Evolutionary conservation across 2,329 filamentous ascomycete genomes (phyloP), one percentile per base, ranked within the genome.

Genomic region (Pseudogymnoascus sp.): DNA sequence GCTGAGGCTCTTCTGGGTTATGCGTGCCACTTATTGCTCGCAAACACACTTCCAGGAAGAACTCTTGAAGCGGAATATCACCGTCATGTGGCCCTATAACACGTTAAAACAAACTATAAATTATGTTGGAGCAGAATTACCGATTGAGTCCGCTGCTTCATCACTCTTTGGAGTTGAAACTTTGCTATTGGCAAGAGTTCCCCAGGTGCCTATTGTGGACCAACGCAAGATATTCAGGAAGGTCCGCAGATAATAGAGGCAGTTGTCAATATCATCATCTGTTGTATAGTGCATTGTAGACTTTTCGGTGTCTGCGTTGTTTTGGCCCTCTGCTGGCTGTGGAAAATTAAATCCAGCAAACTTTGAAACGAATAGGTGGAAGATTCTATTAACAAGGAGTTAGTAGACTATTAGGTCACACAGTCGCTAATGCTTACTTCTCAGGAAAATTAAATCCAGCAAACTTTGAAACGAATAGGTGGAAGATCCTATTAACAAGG

Each of bases 221-320:
- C 84, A 86, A 26, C 83, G 80, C 14, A 96, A 76, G 26, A 95
- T 81, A 66, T 91, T 89, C 4, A 86, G 86, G 1, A 96, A 73
- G 2, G 89, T 88, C 60, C 84, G 84, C 19, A 97, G 76, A 69
- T 93, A 88, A 72, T 96, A 95, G 2, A 90, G 77, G 65, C 87
- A 91, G 63, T 92, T 81, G 65, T 89, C 88, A 6, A 92, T 79
- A 67, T 95, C 89, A 65, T 91, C 85, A 6, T 85, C 80, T 49
- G 80, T 77, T 2, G 75, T 76, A 63, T 83, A 80, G 6, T 67
- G 70, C 35, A 70, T 69, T 19, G 11, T 14, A 35, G 23, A 12
- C 16, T 19, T 59, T 33, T 62, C 45, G 6, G 31, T 23, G 12
- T 7, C 3, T 35, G 31, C 21, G 59, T 62, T 35, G 14, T 10